Percentiles rank a stretch among this genome's conserved stretches.
These are phyloP conservation scores for Mycena indigotica DNA, from an alignment of 768 basidiomycete genomes.

Conservation along the genomic window DNA sequence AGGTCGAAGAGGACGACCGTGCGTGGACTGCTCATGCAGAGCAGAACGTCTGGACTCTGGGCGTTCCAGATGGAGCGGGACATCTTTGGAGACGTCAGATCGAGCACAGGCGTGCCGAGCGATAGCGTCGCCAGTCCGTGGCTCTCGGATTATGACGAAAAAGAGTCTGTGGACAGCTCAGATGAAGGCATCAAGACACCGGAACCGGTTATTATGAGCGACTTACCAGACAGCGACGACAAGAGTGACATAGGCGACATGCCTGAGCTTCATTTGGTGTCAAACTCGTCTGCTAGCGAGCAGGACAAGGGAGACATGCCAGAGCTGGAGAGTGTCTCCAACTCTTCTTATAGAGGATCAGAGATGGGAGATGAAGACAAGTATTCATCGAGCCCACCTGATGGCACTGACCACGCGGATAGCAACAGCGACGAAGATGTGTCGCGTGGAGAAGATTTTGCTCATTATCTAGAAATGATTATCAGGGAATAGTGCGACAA, in stretches of 20 bases:
- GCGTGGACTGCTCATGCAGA: too few species aligned
- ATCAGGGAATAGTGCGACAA: background rate
- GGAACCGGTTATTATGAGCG: background rate
- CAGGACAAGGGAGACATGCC: background rate
- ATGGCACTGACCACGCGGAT: background rate
- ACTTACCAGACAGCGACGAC: background rate
- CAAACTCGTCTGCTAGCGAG: background rate
- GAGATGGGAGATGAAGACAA: conserved; percentile 8
- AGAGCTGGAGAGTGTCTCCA: too few species aligned
- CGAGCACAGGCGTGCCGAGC: too few species aligned
- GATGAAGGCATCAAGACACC: conserved; percentile 3
- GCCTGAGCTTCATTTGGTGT: background rate
- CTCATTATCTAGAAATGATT: background rate
- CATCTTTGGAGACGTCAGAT: too few species aligned
- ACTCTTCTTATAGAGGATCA: background rate
- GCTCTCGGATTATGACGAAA: conserved; percentile 10
- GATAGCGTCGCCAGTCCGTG: too few species aligned
- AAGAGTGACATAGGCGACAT: background rate
- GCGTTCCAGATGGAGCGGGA: too few species aligned
- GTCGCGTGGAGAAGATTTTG: background rate
- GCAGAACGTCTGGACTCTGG: too few species aligned
- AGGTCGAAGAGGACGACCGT: too few species aligned
- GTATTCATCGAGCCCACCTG: background rate
- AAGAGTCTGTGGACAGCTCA: conserved; percentile 7
- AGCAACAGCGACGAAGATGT: background rate